A percentile compares a stretch with the other conserved stretches of the same genome.
Evolutionary conservation across 148 eudicot genomes (phyloP).

Genomic region (Chenopodium berlandieri): DNA sequence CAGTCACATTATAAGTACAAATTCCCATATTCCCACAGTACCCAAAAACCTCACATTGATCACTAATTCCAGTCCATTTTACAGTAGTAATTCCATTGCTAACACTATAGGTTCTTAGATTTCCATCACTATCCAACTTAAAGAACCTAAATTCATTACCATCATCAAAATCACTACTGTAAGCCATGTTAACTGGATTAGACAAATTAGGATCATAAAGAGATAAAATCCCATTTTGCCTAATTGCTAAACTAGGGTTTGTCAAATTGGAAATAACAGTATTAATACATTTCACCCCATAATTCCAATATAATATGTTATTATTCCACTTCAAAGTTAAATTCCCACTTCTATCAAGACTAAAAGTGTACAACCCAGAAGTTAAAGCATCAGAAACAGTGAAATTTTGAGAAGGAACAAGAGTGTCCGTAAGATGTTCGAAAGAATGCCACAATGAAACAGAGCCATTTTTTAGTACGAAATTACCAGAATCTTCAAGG

Average conservation of each 20-base stretch:
- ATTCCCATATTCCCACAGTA: slow-evolving; percentile 78
- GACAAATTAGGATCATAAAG: slow-evolving; percentile 44
- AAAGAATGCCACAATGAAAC: slow-evolving; percentile 52
- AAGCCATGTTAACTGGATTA: slow-evolving; percentile 36
- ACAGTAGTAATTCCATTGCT: slow-evolving; percentile 28
- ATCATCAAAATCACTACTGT: slow-evolving; percentile 66
- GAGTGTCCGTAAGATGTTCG: slow-evolving; percentile 56
- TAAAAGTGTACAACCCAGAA: slow-evolving; percentile 57
- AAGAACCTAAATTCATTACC: slow-evolving; percentile 46
- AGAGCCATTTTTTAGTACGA: slow-evolving; percentile 45
- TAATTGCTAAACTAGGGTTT: slow-evolving; percentile 47
- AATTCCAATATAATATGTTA: slow-evolving; percentile 46
- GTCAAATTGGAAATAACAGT: slow-evolving; percentile 32
- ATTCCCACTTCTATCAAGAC: slow-evolving; percentile 38
- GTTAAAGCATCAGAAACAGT: slow-evolving; percentile 26
- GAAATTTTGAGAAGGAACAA: slow-evolving; percentile 61
- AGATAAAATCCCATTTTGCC: slow-evolving; percentile 44
- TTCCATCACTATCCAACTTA: slow-evolving; percentile 67
- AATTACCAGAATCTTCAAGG: slow-evolving; percentile 57
- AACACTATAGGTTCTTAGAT: slow-evolving; percentile 66
- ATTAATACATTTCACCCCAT: slow-evolving; percentile 40
- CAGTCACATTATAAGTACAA: slow-evolving; percentile 58
- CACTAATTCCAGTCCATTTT: slow-evolving; percentile 65
- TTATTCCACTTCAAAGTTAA: slow-evolving; percentile 60
- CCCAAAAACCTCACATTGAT: slow-evolving; percentile 71